Percentiles rank a stretch among this genome's conserved stretches.
Evolutionary conservation across 2,329 filamentous ascomycete genomes (phyloP).

Genomic region (Blumeriella jaapii): DNA sequence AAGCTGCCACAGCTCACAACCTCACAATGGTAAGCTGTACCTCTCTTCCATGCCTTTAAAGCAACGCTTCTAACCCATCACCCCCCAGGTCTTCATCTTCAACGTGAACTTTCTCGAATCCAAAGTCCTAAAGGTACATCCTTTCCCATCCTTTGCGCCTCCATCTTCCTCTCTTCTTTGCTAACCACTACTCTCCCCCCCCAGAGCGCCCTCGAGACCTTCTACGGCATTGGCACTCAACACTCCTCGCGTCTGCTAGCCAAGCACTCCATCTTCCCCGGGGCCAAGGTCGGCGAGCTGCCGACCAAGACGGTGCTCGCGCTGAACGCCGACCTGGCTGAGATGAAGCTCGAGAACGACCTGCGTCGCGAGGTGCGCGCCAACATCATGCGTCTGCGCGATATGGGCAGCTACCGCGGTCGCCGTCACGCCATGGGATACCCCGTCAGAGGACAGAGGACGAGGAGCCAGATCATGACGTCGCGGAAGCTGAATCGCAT

Average conservation of each 20-base stretch:
- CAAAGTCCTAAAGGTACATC: conserved; percentile 68
- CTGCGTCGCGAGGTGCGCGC: conserved; percentile 65
- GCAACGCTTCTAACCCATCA: conserved; percentile 4
- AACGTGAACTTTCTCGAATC: conserved; percentile 77
- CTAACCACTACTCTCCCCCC: too few species aligned
- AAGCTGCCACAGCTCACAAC: conserved; percentile 1
- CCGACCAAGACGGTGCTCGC: conserved; percentile 66
- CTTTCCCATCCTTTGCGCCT: conserved; percentile 4
- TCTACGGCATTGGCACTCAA: conserved; percentile 73
- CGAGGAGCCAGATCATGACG: conserved; percentile 58
- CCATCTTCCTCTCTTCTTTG: not conserved
- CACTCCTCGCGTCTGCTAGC: conserved; percentile 68
- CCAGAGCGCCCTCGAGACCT: conserved; percentile 66
- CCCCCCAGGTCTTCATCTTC: conserved; percentile 57
- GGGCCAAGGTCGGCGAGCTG: conserved; percentile 65
- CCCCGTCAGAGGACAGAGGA: conserved; percentile 83
- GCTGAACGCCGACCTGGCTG: conserved; percentile 73
- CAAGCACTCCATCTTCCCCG: conserved; percentile 78
- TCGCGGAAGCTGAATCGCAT: conserved; percentile 51
- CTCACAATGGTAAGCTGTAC: conserved; percentile 20
- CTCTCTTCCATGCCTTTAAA: not conserved
- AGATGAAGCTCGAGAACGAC: conserved; percentile 91
- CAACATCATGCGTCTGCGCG: conserved; percentile 75
- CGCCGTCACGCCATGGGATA: conserved; percentile 85
- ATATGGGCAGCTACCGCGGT: conserved; percentile 84